Conservation (phyloP, 108 stramenopile genomes). For the Nitzschia inconspicua region DNA sequence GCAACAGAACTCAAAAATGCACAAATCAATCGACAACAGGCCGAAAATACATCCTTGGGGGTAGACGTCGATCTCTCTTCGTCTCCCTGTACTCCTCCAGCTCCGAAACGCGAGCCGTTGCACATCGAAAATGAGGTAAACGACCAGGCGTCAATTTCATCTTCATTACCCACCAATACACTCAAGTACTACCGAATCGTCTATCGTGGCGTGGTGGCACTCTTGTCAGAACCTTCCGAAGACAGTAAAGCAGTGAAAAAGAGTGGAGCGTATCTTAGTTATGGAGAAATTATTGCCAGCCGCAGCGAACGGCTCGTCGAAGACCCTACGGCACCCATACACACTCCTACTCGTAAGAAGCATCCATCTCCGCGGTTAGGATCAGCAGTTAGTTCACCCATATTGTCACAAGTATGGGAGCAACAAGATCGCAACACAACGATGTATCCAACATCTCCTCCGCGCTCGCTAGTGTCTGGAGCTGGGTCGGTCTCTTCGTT, state of each 20-base stretch:
- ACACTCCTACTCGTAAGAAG: background rate
- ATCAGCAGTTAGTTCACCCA: constrained; percentile 10
- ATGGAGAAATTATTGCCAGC: constrained; percentile 68
- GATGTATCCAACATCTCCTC: background rate
- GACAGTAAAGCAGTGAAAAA: constrained; percentile 7
- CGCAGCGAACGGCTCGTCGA: constrained; percentile 3
- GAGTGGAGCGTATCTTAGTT: constrained; percentile 58
- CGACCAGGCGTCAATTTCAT: background rate
- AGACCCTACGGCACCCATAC: constrained; percentile 6
- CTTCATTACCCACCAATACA: constrained; percentile 8
- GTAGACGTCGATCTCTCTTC: too few relatives aligned
- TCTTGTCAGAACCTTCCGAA: constrained; percentile 30
- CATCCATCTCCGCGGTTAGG: constrained; percentile 6
- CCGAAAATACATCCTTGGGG: too few relatives aligned
- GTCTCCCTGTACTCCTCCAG: too few relatives aligned
- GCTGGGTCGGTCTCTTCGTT: background rate
- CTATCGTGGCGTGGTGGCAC: constrained; percentile 63
- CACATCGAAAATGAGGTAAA: background rate
- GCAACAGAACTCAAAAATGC: background rate
- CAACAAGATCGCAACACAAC: background rate
- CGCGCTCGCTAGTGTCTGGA: constrained; percentile 3
- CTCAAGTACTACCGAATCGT: constrained; percentile 64
- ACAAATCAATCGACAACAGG: too few relatives aligned
- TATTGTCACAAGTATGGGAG: constrained; percentile 1
- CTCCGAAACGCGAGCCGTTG: too few relatives aligned